Conservation (phyloP, 805 yeast species). For the Jamesozyma piceae region DNA sequence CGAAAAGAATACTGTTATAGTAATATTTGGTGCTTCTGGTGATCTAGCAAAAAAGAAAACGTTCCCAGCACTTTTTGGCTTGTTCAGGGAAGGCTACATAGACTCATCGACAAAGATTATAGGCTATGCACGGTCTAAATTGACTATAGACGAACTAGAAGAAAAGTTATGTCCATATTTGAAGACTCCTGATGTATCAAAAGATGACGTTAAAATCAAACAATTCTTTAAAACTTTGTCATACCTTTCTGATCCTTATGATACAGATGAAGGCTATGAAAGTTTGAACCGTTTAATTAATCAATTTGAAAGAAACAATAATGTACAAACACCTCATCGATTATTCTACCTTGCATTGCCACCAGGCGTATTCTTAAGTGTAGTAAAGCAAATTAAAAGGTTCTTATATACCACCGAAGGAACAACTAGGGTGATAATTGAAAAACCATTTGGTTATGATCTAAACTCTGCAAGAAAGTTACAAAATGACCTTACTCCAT, state of each 20-base stretch:
- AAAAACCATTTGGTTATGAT: slow-evolving; percentile 96
- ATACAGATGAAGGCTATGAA: slow-evolving; percentile 63
- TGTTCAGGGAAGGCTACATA: slow-evolving; percentile 65
- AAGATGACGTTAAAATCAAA: slow-evolving; percentile 37
- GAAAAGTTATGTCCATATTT: slow-evolving; percentile 56
- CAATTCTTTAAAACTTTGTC: slow-evolving; percentile 57
- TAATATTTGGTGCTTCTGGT: slow-evolving; percentile 91
- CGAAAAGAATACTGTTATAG: slow-evolving; percentile 58
- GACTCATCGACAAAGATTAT: slow-evolving; percentile 62
- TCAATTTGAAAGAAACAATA: slow-evolving; percentile 44
- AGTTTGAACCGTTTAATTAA: slow-evolving; percentile 46
- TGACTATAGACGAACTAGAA: slow-evolving; percentile 58
- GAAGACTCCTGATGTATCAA: slow-evolving; percentile 39
- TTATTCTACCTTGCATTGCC: slow-evolving; percentile 90
- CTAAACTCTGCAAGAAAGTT: slow-evolving; percentile 66
- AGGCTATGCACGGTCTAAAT: slow-evolving; percentile 85
- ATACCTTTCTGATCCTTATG: slow-evolving; percentile 75
- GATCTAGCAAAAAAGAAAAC: slow-evolving; percentile 93
- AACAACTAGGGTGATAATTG: slow-evolving; percentile 73
- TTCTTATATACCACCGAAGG: slow-evolving; percentile 61
- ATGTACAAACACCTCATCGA: slow-evolving; percentile 54
- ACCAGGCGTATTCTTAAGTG: slow-evolving; percentile 79
- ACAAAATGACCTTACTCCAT: slow-evolving; percentile 72
- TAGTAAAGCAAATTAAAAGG: slow-evolving; percentile 62
- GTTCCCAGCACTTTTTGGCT: slow-evolving; percentile 75